Evolutionary conservation across 352 stramenopile genomes (phyloP).

Genomic region (Phytophthora cactorum): DNA sequence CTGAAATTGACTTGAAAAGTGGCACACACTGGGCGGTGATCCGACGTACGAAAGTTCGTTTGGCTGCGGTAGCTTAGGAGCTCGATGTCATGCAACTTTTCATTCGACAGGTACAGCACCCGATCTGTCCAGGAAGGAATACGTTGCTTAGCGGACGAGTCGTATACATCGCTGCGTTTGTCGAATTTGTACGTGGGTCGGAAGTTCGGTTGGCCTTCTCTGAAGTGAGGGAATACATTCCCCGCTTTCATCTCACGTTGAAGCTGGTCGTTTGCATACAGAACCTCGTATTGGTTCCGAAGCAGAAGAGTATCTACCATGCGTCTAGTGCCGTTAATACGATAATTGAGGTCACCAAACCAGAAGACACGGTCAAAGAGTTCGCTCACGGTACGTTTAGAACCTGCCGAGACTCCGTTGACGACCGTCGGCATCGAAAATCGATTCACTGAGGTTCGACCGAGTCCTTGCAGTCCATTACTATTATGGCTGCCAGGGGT

Average conservation of each 20-base stretch:
- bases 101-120: constrained; percentile 85
- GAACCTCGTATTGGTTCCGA: constrained; percentile 72
- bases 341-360: constrained; percentile 95
- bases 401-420: constrained; percentile 3
- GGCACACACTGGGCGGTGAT: constrained; percentile 74
- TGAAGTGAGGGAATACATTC: constrained; percentile 89
- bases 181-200: constrained; percentile 97
- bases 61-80: constrained; percentile 73
- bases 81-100: constrained; percentile 54
- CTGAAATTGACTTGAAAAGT: constrained; percentile 67
- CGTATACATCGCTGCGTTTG: constrained; percentile 91
- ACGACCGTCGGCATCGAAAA: constrained; percentile 35
- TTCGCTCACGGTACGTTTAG: constrained; percentile 50
- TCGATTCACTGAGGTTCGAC: constrained; percentile 33
- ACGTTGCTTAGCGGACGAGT: constrained; percentile 94
- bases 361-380: constrained; percentile 93
- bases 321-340: constrained; percentile 91
- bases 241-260: constrained; percentile 77
- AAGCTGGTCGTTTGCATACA: constrained; percentile 94
- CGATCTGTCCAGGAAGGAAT: constrained; percentile 97
- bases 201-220: constrained; percentile 93
- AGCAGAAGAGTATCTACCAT: constrained; percentile 85
- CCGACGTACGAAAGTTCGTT: constrained; percentile 70
- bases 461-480: constrained; percentile 33
- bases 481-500: neutral